Conservation (phyloP, 805 yeast genomes). For the Yarrowia osloensis region DNA sequence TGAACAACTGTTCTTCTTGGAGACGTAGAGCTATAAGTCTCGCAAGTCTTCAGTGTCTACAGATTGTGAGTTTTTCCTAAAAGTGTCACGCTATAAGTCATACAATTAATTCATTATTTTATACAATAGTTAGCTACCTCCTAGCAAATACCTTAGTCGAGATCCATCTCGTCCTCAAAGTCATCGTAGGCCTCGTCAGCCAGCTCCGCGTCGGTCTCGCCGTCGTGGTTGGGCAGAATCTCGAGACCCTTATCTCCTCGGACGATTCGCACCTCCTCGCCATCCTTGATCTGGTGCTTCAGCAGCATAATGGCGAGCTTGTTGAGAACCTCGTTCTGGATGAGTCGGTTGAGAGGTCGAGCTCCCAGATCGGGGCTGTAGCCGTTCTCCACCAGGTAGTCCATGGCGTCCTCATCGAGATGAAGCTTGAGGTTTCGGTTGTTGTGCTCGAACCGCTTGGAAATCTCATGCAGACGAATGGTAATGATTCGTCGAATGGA, state of each 20-base stretch:
- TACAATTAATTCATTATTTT: neutral
- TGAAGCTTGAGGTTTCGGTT: slow-evolving; percentile 75
- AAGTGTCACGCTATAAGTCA: too few relatives aligned
- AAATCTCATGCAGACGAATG: slow-evolving; percentile 81
- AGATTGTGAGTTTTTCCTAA: too few relatives aligned
- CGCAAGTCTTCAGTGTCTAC: too few relatives aligned
- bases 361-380: slow-evolving; percentile 95
- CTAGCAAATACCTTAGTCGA: slow-evolving; percentile 33
- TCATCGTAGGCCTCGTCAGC: slow-evolving; percentile 51
- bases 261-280: slow-evolving; percentile 76
- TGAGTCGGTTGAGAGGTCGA: slow-evolving; percentile 84
- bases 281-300: slow-evolving; percentile 83
- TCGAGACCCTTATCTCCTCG: slow-evolving; percentile 63
- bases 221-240: slow-evolving; percentile 84
- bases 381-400: slow-evolving; percentile 80
- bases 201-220: slow-evolving; percentile 57
- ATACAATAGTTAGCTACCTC: slow-evolving; percentile 10
- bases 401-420: slow-evolving; percentile 74
- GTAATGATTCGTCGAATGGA: slow-evolving; percentile 91
- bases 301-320: slow-evolving; percentile 84
- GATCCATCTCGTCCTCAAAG: slow-evolving; percentile 36
- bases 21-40: too few relatives aligned
- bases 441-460: slow-evolving; percentile 77
- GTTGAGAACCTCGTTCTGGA: slow-evolving; percentile 85
- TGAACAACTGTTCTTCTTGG: too few relatives aligned